Percentiles rank a stretch among this genome's conserved stretches.
These are phyloP conservation scores for Geotrichum carabidarum DNA, from an alignment of 1,139 yeast genomes.

Conservation along the genomic window DNA sequence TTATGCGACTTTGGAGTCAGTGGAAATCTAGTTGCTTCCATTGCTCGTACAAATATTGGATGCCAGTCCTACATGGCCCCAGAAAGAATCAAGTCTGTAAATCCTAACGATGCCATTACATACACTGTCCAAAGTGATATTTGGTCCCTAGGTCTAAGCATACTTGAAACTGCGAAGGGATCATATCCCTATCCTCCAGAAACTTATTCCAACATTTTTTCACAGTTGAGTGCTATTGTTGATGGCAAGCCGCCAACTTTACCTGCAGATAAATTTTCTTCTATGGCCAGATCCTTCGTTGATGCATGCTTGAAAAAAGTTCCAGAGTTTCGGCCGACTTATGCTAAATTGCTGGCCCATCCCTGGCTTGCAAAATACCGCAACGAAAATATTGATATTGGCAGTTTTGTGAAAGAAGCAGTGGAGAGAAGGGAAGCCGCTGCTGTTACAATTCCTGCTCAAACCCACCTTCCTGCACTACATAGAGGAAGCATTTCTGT, in stretches of 20 bases:
- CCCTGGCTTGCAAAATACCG: constrained; percentile 67
- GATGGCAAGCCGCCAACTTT: constrained; percentile 91
- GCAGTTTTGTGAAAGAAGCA: constrained; percentile 37
- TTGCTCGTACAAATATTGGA: constrained; percentile 94
- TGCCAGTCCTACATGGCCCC: constrained; percentile 99
- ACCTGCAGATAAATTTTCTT: constrained; percentile 53
- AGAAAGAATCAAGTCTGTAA: constrained; percentile 71
- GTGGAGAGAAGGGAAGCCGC: constrained; percentile 17
- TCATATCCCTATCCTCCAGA: constrained; percentile 94
- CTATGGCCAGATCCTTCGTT: constrained; percentile 80
- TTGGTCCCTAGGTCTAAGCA: constrained; percentile 90
- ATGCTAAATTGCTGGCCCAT: constrained; percentile 64
- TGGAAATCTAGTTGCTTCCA: constrained; percentile 90
- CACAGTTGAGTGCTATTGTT: constrained; percentile 91
- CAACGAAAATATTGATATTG: constrained; percentile 46
- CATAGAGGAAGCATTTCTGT: constrained; percentile 6
- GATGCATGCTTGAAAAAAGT: constrained; percentile 71
- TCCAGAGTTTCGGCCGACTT: constrained; percentile 80
- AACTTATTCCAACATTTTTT: constrained; percentile 81
- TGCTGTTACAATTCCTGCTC: neutral
- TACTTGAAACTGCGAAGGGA: constrained; percentile 86
- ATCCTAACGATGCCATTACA: constrained; percentile 60
- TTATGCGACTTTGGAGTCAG: constrained; percentile 95
- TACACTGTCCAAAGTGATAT: constrained; percentile 94
- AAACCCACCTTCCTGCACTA: constrained; percentile 5